Base-by-base conservation (phyloP, 345 rosid species). In the Euphorbia pulcherrima region DNA sequence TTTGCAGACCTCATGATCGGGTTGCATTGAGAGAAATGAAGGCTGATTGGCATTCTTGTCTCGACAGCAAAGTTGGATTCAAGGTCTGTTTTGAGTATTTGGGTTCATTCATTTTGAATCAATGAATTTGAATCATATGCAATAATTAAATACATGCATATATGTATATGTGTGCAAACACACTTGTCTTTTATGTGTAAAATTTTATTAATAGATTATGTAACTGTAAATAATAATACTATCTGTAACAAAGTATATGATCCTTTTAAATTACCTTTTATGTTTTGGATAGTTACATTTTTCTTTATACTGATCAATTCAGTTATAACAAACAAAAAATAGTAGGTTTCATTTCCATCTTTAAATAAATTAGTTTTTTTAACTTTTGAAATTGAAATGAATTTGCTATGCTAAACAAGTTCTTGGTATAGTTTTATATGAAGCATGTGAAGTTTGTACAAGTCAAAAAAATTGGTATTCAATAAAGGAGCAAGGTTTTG, bases 11-110 rank as follows among this genome's bases (percentile, higher is more conserved):
- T 74, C 99, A 94, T 67, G 99, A 91, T 72, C 91, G 99, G 58
- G 97, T 94, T 77, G 78, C 92, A 64, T 74, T 94, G 79, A 94
- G 78, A 75, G 92, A 87, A 68, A 94, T 94, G 99, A 94, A 94
- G 83, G 86, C 86, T n/a, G 99, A 94, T 77, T 94, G 99, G 99
- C 92, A 84, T 77, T 88, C 97, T 56, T 91, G 99, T 78, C 90
- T 94, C 23, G 88, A 84, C 62, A 94, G 73, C 74, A 85, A 85
- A 88, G 97, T 85, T 41, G 97, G 99, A 24, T 94, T 94, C 80
- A 94, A 94, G 96, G 99, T 91, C 56, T 41, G 75, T 68, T 67
- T 40, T 68, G 44, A 46, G 20, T 12, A 6, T 44, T 44, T 12
- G 50, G 17, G 12, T 33, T 33, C 4, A 4, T 44, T 44, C 50